phyloP scores from a whole-genome alignment of 768 basidiomycete genomes.

The Cubamyces lactineus region DNA sequence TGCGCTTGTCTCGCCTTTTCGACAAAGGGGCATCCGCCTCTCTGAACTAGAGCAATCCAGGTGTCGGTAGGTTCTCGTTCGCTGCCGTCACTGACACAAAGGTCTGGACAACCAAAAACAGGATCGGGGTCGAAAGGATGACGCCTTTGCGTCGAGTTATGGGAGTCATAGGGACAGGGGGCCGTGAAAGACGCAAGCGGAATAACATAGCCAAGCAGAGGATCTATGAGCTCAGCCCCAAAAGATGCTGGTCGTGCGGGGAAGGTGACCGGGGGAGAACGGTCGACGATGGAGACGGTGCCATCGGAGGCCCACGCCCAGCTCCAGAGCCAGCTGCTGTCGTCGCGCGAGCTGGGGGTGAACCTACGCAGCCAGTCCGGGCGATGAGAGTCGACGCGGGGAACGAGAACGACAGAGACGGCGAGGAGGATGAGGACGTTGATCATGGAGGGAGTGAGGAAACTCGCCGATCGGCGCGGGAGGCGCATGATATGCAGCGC shows the following conservation, averaged over 20 bases:
- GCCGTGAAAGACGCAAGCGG: constrained; percentile 41
- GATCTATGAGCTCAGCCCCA: constrained; percentile 68
- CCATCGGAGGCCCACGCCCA: constrained; percentile 47
- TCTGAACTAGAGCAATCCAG: constrained; percentile 91
- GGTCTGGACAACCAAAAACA: constrained; percentile 63
- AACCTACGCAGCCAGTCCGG: constrained; percentile 36
- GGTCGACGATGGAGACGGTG: constrained; percentile 74
- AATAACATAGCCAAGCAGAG: constrained; percentile 42
- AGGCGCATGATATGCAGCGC: constrained; percentile 20
- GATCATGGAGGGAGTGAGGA: constrained; percentile 25
- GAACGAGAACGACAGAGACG: constrained; percentile 16
- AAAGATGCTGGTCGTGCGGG: constrained; percentile 76
- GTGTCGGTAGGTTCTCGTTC: constrained; percentile 64
- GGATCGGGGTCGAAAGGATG: constrained; percentile 28
- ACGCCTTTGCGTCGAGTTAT: constrained; percentile 31
- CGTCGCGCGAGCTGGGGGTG: constrained; percentile 30
- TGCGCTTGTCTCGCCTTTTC: constrained; percentile 67
- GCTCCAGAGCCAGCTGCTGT: constrained; percentile 41
- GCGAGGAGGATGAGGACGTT: constrained; percentile 22
- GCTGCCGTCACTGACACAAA: constrained; percentile 60
- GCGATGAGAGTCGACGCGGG: constrained; percentile 25
- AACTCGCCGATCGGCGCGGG: background rate
- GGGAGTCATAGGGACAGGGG: constrained; percentile 42
- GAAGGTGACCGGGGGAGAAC: constrained; percentile 70
- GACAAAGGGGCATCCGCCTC: constrained; percentile 89